Conservation (phyloP, 192 early-diverging fungal genomes). For the Fimicolochytrium jonesii region DNA sequence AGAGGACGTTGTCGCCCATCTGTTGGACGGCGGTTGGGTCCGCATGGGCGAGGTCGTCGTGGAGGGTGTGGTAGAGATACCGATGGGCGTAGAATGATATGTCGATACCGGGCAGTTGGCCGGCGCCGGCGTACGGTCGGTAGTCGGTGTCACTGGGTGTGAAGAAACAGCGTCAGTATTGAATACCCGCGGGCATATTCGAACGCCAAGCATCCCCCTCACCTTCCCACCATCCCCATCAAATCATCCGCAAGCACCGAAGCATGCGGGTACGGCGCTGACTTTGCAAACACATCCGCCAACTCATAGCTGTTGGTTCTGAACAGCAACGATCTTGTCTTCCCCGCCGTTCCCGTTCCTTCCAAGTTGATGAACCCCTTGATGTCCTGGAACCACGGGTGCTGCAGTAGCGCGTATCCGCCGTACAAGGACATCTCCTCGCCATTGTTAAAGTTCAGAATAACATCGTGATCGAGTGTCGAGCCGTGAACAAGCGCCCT, state of each 20-base stretch:
- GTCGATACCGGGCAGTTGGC: conserved; percentile 41
- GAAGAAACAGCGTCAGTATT: no score
- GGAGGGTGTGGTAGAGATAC: conserved; percentile 44
- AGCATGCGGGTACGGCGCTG: conserved; percentile 40
- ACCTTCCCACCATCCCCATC: conserved; percentile 14
- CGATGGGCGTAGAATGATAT: conserved; percentile 21
- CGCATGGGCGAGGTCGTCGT: conserved; percentile 37
- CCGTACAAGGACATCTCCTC: conserved; percentile 45
- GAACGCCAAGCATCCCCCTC: not conserved
- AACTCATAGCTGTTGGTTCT: conserved; percentile 36
- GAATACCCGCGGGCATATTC: no score
- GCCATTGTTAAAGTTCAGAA: conserved; percentile 46
- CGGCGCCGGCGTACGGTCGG: conserved; percentile 26
- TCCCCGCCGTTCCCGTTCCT: conserved; percentile 36
- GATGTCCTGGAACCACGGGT: conserved; percentile 37
- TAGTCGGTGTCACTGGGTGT: conserved; percentile 48
- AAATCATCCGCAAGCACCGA: conserved; percentile 41
- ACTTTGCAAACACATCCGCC: conserved; percentile 16
- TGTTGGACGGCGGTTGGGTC: conserved; percentile 32
- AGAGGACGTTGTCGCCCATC: conserved; percentile 42
- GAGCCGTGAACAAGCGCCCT: not conserved
- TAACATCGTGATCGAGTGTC: conserved; percentile 18
- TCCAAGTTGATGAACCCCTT: conserved; percentile 48
- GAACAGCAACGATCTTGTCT: conserved; percentile 30
- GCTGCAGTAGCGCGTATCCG: conserved; percentile 30